These are phyloP conservation scores for Starmerella davenportii DNA, from an alignment of 805 yeast genomes.

Conservation along the genomic window DNA sequence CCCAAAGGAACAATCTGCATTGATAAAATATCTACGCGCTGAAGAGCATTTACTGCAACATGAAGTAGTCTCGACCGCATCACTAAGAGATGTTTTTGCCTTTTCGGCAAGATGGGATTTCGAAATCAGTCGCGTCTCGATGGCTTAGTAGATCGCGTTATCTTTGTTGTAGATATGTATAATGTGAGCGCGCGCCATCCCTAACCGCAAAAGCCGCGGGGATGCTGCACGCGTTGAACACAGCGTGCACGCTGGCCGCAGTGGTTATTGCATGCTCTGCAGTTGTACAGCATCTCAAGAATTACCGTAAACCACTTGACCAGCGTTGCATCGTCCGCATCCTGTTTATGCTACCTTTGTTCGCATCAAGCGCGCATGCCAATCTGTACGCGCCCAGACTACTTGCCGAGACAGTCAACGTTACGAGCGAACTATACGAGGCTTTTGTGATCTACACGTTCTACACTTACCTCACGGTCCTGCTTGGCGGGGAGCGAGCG, in stretches of 20 bases:
- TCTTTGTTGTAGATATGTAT: too few species aligned
- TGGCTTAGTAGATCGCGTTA: too few species aligned
- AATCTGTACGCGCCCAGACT: conserved; percentile 27
- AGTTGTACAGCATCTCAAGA: conserved; percentile 37
- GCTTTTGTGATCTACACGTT: conserved; percentile 92
- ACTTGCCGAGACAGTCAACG: conserved; percentile 18
- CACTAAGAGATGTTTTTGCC: too few species aligned
- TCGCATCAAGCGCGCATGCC: conserved; percentile 50
- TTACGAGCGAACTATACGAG: conserved; percentile 69
- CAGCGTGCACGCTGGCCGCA: background rate
- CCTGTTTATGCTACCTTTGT: conserved; percentile 63
- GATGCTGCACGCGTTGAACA: background rate
- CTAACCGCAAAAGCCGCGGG: too few species aligned
- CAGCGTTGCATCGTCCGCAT: conserved; percentile 76
- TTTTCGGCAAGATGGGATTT: too few species aligned
- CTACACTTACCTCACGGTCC: conserved; percentile 59
- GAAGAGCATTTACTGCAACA: too few species aligned
- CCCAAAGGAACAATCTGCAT: too few species aligned
- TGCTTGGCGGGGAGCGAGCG: conserved; percentile 82
- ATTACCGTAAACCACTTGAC: conserved; percentile 76
- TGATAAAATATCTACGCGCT: too few species aligned
- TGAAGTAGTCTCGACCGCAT: too few species aligned
- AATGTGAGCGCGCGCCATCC: too few species aligned
- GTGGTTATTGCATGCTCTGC: conserved; percentile 16
- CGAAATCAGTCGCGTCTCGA: too few species aligned